These are phyloP conservation scores for Sporisorium exsertum DNA, from an alignment of 1,284 basidiomycete genomes.

Conservation along the genomic window DNA sequence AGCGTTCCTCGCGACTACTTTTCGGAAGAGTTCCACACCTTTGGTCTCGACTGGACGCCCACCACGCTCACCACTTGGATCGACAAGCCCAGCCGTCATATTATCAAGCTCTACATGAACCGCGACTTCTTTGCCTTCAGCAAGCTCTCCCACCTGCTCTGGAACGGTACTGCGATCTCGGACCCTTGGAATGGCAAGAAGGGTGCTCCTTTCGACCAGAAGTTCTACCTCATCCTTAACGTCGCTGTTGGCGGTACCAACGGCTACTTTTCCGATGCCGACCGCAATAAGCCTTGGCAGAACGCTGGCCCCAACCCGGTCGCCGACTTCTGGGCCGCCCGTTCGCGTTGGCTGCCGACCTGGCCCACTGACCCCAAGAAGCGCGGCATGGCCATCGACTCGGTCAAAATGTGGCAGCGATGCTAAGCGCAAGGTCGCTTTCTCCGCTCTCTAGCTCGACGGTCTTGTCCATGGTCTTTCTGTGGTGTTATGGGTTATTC, in stretches of 20 bases:
- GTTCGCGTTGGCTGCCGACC: conserved; percentile 44
- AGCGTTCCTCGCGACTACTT: conserved; percentile 78
- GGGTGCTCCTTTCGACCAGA: conserved; percentile 86
- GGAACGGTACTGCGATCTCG: conserved; percentile 78
- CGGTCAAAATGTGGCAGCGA: conserved; percentile 77
- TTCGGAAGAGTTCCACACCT: conserved; percentile 80
- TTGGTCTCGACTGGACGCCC: conserved; percentile 82
- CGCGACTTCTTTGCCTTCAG: conserved; percentile 80
- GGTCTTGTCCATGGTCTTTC: background rate
- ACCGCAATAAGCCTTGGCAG: conserved; percentile 74
- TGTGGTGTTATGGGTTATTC: conserved; percentile 15
- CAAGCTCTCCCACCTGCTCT: conserved; percentile 77
- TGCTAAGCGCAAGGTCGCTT: conserved; percentile 29
- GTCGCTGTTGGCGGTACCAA: conserved; percentile 80
- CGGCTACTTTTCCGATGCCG: conserved; percentile 78
- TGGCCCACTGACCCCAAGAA: conserved; percentile 47
- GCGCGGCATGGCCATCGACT: conserved; percentile 81
- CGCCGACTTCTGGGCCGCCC: conserved; percentile 73
- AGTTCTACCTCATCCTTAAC: conserved; percentile 84
- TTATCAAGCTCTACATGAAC: conserved; percentile 72
- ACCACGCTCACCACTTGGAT: conserved; percentile 77
- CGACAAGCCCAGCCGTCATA: conserved; percentile 74
- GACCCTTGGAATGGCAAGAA: conserved; percentile 70
- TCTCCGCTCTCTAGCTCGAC: background rate
- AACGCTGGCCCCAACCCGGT: conserved; percentile 33